Evolutionary conservation across 176 grass and related monocot genomes (phyloP), one percentile per base, ranked within the genome.

Genomic region (Zea luxurians): DNA sequence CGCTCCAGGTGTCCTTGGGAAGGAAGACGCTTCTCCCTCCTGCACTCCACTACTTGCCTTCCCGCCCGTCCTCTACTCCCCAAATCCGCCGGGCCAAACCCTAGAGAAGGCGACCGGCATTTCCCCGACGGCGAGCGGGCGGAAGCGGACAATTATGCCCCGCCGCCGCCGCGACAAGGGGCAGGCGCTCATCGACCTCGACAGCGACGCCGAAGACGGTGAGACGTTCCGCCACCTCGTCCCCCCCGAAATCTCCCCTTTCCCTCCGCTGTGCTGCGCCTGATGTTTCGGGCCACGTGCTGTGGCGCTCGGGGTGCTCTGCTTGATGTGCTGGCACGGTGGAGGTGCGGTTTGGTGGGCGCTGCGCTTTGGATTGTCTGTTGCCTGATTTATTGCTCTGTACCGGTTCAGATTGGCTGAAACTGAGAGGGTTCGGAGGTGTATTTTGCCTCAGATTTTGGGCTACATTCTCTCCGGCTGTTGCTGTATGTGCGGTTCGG

Each of bases 151-250:
- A 49, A 48, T n/a, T 67, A 73, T 83, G 85, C 10, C 38, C 13
- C 74, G 68, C 75, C 68, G 44, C 69, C 2, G 41, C 46, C 5
- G 13, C 15, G 58, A 20, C 11, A 47, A 49, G 20, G 45, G 0
- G 35, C 44, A 68, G 36, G 62, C 11, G 37, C 10, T 17, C 68
- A 83, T 88, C 75, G 75, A 88, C 50, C 61, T 88, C 45, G 80
- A 83, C 43, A 82, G 45, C 68, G 86, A 88, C 7, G 75, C 60
- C 15, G 86, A 87, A 1, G 61, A 74, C 1, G 75, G 86, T 83
- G 68, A 79, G 85, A 61, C 72, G 9, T 8, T 0, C 5, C 1
- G 27, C 43, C 20, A 0, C 3, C 11, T 3, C 42, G 8, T 9
- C 15, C 18, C 21, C 7, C 6, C 15, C 8, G 6, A 48, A 64